Evolutionary conservation across 2,329 filamentous ascomycete genomes (phyloP), one percentile per base, ranked within the genome.

Genomic region (Microdochium trichocladiopsis): DNA sequence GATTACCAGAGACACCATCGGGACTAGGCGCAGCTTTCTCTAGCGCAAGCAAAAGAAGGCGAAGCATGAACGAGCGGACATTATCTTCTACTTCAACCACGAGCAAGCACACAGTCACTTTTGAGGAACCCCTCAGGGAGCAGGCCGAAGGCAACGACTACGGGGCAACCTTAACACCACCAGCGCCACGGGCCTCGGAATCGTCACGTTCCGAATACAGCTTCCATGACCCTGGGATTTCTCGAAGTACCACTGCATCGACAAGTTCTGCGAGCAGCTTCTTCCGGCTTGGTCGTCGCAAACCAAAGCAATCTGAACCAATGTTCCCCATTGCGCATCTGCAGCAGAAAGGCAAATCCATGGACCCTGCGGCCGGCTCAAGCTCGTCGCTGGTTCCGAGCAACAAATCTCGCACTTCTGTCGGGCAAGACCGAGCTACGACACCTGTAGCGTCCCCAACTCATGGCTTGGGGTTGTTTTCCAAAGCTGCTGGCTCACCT

Each of bases 181-280:
- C 85, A 11, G 72, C 82, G 25, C 79, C 80, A 56, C 77, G 89
- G 41, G 72, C 87, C 25, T 94, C 89, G 4, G 93, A 96, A 63
- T 96, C 93, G 2, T 96, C 91, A 2, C 82, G 88, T 58, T 96
- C 93, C 25, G 92, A 96, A 67, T 88, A 82, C 47, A 95, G 89
- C 69, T 88, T 86, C 16, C 83, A 78, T 43, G 86, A 92, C 61
- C 79, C 79, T 59, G 74, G 75, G 41, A 72, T 82, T 49, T 81
- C 80, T 67, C 78, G 76, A 49, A 79, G 73, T 57, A 79, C 72
- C 48, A 80, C 77, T 51, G 84, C 77, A 47, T 84, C 82, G 6
- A 86, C 79, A 10, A 72, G 79, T 14, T 80, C 82, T 5, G 84
- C 80, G 33, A 87, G 79, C 22, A 86, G 86, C 24, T 90, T 96